phyloP scores from a whole-genome alignment of 352 stramenopile genomes.

The Phytophthora hibernalis region DNA sequence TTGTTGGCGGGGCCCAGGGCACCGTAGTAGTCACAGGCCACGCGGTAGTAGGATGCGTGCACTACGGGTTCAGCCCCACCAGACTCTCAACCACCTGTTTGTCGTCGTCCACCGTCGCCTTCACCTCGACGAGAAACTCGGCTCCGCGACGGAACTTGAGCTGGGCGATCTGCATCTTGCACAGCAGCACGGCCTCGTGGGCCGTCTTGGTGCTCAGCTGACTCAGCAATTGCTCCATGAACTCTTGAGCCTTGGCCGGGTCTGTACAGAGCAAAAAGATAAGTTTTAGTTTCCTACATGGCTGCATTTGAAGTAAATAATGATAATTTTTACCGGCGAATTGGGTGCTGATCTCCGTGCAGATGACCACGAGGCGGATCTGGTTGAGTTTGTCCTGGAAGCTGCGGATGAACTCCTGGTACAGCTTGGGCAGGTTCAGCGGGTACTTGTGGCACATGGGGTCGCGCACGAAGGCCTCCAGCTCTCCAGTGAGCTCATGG shows the following conservation, averaged over 20 bases:
- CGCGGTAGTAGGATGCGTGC: conserved; percentile 93
- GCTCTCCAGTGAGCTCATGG: conserved; percentile 96
- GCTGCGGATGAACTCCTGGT: conserved; percentile 93
- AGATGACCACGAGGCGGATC: conserved; percentile 93
- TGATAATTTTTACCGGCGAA: conserved; percentile 45
- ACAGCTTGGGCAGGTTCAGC: conserved; percentile 80
- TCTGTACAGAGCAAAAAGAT: conserved; percentile 33
- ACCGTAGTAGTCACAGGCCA: conserved; percentile 94
- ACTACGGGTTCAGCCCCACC: conserved; percentile 92
- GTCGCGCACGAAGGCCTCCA: conserved; percentile 93
- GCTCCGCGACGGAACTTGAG: conserved; percentile 73
- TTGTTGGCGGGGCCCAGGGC: conserved; percentile 92
- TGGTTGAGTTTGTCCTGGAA: conserved; percentile 98
- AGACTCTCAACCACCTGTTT: conserved; percentile 82
- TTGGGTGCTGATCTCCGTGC: conserved; percentile 88
- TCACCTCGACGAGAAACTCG: conserved; percentile 65
- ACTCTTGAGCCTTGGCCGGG: conserved; percentile 69
- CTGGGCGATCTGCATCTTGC: conserved; percentile 78
- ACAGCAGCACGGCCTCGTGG: conserved; percentile 75
- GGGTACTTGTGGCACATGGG: conserved; percentile 66
- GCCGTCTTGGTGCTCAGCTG: conserved; percentile 70
- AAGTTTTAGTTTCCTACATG: conserved; percentile 18
- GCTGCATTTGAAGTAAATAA: conserved; percentile 13
- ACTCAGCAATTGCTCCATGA: conserved; percentile 68
- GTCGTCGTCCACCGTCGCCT: conserved; percentile 75